Base-by-base conservation (phyloP, 768 basidiomycete genomes). In the Cyclocybe aegerita region DNA sequence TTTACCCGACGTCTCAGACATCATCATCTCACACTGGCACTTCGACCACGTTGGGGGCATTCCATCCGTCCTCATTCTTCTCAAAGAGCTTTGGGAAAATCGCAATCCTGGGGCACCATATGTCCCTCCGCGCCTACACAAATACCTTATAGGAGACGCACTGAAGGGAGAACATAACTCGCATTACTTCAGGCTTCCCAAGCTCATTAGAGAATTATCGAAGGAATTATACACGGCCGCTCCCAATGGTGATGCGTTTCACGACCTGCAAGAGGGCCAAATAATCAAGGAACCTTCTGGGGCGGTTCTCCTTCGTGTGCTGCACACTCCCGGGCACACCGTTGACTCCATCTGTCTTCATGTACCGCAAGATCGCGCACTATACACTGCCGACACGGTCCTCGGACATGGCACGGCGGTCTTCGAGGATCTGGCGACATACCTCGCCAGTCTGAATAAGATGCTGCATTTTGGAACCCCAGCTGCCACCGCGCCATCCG, bases 311-410 rank as follows among this genome's bases (percentile, higher is more conserved):
- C 75, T 97, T 8, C 76, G 76, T 17, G 81, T 97, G 16, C 60
- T 98, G 0, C 85, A 92, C 63, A 86, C 91, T 0, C 96, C 96
- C 0, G 96, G 96, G 0, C 96, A 98, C 58, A 98, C 96, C 0
- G 59, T 71, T 40, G 96, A 98, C 65, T 94, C 91, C 2, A 79
- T 97, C 61, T 85, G 78, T 43, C 72, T 98, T 35, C 72, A 85
- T 48, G 72, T 93, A 44, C 74, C 80, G 0, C 77, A 79, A 39
- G 91, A 95, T 59, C 70, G 72, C 17, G 85, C 83, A 0, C 76
- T 98, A 11, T 94, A 95, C 71, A 95, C 93, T 0, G 91, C 88
- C 0, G 96, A 98, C 69, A 91, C 86, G 4, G 82, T 98, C 6
- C 80, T 98, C 30, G 96, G 96, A 0, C 84, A 93, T 55, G 93